phyloP scores from a whole-genome alignment of 2,329 filamentous ascomycete genomes.

The Lachnellula cervina region DNA sequence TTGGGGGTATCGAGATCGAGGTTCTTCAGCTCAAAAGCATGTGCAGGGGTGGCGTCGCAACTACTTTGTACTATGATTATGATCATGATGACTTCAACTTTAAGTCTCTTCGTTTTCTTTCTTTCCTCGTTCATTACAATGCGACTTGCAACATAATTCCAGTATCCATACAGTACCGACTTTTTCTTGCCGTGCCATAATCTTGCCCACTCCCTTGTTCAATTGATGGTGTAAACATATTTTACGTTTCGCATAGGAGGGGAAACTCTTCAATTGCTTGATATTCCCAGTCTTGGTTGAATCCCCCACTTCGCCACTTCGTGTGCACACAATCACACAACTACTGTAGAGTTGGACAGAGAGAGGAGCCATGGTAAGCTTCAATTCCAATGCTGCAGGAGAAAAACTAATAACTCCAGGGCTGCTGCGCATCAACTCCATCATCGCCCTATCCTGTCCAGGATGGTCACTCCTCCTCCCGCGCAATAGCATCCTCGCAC shows the following conservation, averaged over 20 bases:
- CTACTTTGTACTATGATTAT: not conserved
- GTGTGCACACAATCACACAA: too few species aligned
- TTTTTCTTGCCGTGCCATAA: not conserved
- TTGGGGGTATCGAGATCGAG: too few species aligned
- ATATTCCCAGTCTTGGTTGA: not conserved
- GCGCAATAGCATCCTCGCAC: conserved; percentile 42
- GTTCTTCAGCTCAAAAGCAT: too few species aligned
- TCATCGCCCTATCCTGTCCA: conserved; percentile 14
- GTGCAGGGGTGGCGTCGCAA: too few species aligned
- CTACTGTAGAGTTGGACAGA: not conserved
- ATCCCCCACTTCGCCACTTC: too few species aligned
- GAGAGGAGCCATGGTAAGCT: not conserved
- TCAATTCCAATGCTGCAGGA: not conserved
- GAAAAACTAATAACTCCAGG: not conserved
- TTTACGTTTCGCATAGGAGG: not conserved
- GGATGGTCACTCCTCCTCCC: conserved; percentile 37
- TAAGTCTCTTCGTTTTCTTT: not conserved
- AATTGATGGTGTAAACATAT: not conserved
- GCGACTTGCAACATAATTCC: not conserved
- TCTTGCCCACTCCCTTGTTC: not conserved
- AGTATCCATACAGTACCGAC: not conserved
- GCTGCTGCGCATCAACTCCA: conserved; percentile 5
- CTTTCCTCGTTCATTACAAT: not conserved
- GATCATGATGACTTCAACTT: not conserved
- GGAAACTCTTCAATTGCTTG: not conserved